These are phyloP conservation scores for Mortierella hygrophila DNA, from an alignment of 192 early-diverging fungal species.

Conservation along the genomic window DNA sequence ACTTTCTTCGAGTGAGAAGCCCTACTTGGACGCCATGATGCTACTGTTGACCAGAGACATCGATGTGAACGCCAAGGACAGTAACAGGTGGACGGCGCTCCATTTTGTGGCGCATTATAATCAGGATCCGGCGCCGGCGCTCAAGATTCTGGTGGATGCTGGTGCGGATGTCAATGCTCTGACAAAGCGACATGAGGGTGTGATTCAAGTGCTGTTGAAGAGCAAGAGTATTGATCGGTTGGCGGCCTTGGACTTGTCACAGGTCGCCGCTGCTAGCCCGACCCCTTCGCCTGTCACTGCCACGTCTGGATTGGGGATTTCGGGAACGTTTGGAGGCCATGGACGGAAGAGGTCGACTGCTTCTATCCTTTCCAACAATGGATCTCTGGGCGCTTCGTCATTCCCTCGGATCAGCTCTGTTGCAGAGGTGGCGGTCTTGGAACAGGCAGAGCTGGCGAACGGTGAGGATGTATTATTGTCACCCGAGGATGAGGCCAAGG, in stretches of 20 bases:
- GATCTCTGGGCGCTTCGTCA: constrained; percentile 20
- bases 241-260: constrained; percentile 27
- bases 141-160: constrained; percentile 55
- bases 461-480: constrained; percentile 22
- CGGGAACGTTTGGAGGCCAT: constrained; percentile 32
- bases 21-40: constrained; percentile 52
- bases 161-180: constrained; percentile 52
- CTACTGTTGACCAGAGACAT: constrained; percentile 39
- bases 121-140: constrained; percentile 50
- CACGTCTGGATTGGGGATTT: constrained; percentile 24
- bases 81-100: constrained; percentile 49
- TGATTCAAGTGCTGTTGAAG: constrained; percentile 48
- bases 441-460: constrained; percentile 10
- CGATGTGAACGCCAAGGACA: constrained; percentile 50
- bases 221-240: constrained; percentile 55
- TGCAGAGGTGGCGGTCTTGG: constrained; percentile 9
- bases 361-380: constrained; percentile 23
- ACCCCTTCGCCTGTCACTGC: constrained; percentile 3
- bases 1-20: constrained; percentile 42
- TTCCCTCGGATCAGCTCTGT: constrained; percentile 31
- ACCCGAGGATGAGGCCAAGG: constrained; percentile 51
- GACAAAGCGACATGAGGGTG: constrained; percentile 43
- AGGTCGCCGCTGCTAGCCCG: not conserved
- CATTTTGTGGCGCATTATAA: constrained; percentile 56
- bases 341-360: constrained; percentile 28